Base-by-base conservation (phyloP, 2,329 filamentous ascomycete species). In the Ophiocordyceps camponoti-leonardi region DNA sequence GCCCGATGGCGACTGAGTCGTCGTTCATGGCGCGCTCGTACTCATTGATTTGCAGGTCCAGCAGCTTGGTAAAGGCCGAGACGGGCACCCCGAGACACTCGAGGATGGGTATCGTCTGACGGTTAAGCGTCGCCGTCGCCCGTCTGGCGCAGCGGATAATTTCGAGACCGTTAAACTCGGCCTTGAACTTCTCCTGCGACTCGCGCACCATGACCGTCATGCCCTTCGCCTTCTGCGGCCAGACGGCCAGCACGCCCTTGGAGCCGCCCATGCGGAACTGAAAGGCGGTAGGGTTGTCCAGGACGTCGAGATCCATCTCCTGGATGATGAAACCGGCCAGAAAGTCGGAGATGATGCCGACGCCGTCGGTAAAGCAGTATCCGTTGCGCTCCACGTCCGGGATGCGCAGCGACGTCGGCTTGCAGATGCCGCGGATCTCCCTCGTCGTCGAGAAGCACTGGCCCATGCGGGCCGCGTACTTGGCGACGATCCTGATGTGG, bases 361-460 rank as follows among this genome's bases (percentile, higher is more conserved):
- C 84, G 0, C 92, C 92, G 55, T 98, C 92, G 0, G 84, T 92
- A 58, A 96, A 98, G 49, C 69, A 82, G 55, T 77, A 79, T 0
- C 68, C 74, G 42, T 83, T 78, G 2, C 72, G 70, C 48, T 78
- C 67, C 19, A 96, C 73, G 51, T 96, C 92, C 0, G 70, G 61
- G 30, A 90, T 84, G 4, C 67, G 75, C 6, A 68, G 67, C 13
- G 74, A 67, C 1, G 70, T 67, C 0, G 75, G 75, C 7, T 81
- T 74, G 0, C 70, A 72, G 20, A 79, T 75, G 16, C 77, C 72
- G 26, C 68, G 71, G 40, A 94, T 79, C 12, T 83, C 79, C 48
- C 84, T 69, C 0, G 92, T 98, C 0, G 90, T 95, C 0, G 92
- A 95, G 58, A 98, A 95, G 58, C 88, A 95, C 61, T 96, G 92